phyloP scores from a whole-genome alignment of 768 basidiomycete genomes.

The Boletus sp. region DNA sequence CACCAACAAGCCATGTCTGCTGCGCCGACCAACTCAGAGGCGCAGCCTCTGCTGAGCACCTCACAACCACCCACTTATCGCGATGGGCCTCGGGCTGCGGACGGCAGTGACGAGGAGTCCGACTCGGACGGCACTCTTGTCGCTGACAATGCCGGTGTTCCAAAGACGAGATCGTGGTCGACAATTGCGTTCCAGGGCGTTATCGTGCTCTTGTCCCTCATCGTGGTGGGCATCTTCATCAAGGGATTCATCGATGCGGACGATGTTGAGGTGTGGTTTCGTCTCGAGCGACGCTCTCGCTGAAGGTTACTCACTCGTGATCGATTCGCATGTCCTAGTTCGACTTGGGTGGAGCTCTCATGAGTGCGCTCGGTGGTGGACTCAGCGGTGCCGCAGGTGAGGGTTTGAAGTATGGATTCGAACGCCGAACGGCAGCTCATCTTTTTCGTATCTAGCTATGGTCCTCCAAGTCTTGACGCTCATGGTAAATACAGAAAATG shows the following conservation, averaged over 20 bases:
- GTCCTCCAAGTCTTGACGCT: slow-evolving; percentile 87
- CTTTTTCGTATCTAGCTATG: slow-evolving; percentile 60
- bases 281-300: slow-evolving; percentile 32
- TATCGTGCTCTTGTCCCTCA: slow-evolving; percentile 35
- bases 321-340: slow-evolving; percentile 49
- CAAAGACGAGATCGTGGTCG: slow-evolving; percentile 13
- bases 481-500: slow-evolving; percentile 47
- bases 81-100: slow-evolving; percentile 1
- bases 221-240: slow-evolving; percentile 52
- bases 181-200: slow-evolving; percentile 30
- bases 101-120: slow-evolving; percentile 21
- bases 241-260: slow-evolving; percentile 70
- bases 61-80: slow-evolving; percentile 18
- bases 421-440: slow-evolving; percentile 1
- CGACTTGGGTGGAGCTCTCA: slow-evolving; percentile 73
- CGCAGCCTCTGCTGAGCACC: slow-evolving; percentile 24
- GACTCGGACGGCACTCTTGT: background rate
- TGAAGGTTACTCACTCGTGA: slow-evolving; percentile 42
- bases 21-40: slow-evolving; percentile 9
- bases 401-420: background rate
- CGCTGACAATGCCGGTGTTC: background rate
- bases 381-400: slow-evolving; percentile 83
- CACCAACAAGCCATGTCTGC: slow-evolving; percentile 20
- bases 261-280: slow-evolving; percentile 56
- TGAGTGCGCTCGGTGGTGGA: slow-evolving; percentile 85